Base-by-base conservation (phyloP, 495 filamentous ascomycete genomes). In the Lichenothelia convexa region DNA sequence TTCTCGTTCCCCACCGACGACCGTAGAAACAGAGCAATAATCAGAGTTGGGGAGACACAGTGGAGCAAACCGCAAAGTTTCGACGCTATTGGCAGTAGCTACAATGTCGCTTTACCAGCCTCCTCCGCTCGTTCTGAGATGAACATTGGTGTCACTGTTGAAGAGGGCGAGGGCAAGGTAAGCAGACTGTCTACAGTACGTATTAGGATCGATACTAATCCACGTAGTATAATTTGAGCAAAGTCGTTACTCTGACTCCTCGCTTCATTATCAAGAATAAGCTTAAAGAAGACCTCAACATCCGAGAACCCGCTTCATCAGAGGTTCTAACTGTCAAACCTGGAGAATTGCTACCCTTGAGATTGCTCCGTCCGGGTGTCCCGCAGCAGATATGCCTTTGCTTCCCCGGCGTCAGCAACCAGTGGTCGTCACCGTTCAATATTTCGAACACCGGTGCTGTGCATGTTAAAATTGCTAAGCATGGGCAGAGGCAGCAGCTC, bases 1-100 rank as follows among this genome's bases (percentile, higher is more conserved):
- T 97, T 94, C 57, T 91, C 91, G 5, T 94, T 78, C 51, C 68
- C 68, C 12, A 78, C 63, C 18, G 80, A 93, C 44, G 89, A 95
- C 44, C 75, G 76, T 43, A 77, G 78, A 44, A 95, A 95, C 52
- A 77, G 89, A 30, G 85, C 80, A 12, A 64, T 86, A 16, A 51
- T 97, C 32, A 92, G 77, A 57, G 69, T 93, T 31, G 80, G 77
- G 20, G 80, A 92, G 26, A 93, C 89, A 4, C 65, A 70, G 18
- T 95, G 89, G 91, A 93, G 87, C 57, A 92, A 80, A 53, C 86
- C 91, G 2, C 87, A 94, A 55, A 93, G 80, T 67, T 89, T 97
- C 48, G 89, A 97, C 49, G 89, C 89, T n/a, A 87, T 97, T 40
- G 89, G 89, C 31, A 93, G 85, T 53, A 81, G 75, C 4, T 72